A percentile compares a stretch with the other conserved stretches of the same genome.
Evolutionary conservation across 352 stramenopile species (phyloP).

Genomic region (Globisporangium nagaii): DNA sequence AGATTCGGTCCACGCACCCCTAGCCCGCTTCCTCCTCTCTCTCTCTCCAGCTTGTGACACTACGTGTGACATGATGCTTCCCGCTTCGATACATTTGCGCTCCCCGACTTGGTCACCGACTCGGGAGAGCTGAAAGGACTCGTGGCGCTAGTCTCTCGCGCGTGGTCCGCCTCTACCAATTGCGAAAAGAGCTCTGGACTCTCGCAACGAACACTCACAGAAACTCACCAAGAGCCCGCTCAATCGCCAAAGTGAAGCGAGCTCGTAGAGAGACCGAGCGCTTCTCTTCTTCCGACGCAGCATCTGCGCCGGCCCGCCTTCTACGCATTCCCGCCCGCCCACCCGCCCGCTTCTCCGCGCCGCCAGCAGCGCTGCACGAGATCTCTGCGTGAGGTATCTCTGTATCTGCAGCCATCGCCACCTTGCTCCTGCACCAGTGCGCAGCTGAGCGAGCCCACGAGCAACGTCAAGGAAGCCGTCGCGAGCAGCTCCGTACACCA

Average conservation of each 20-base stretch:
- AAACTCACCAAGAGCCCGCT: too few relatives aligned
- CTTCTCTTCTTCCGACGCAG: conserved; percentile 1
- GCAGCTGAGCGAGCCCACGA: not conserved
- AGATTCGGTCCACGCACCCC: too few relatives aligned
- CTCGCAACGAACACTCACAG: too few relatives aligned
- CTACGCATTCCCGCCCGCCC: not conserved
- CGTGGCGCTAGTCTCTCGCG: not conserved
- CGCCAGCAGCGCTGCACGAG: not conserved
- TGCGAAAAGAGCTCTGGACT: not conserved
- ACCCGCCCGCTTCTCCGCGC: not conserved
- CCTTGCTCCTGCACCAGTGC: not conserved
- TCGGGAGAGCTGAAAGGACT: not conserved
- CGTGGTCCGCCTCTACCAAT: conserved; percentile 1
- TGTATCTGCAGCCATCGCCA: not conserved
- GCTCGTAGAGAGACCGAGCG: too few relatives aligned
- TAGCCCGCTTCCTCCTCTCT: too few relatives aligned
- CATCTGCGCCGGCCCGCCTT: not conserved
- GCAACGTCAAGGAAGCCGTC: not conserved
- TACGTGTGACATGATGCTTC: too few relatives aligned
- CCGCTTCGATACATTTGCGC: too few relatives aligned
- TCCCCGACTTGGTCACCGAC: not conserved
- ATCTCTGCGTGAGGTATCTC: too few relatives aligned
- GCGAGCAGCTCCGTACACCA: not conserved
- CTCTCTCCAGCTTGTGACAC: too few relatives aligned
- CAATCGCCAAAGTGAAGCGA: too few relatives aligned